These are phyloP conservation scores for Geotrichum histeridarum DNA, from an alignment of 1,139 yeast species.

Conservation along the genomic window DNA sequence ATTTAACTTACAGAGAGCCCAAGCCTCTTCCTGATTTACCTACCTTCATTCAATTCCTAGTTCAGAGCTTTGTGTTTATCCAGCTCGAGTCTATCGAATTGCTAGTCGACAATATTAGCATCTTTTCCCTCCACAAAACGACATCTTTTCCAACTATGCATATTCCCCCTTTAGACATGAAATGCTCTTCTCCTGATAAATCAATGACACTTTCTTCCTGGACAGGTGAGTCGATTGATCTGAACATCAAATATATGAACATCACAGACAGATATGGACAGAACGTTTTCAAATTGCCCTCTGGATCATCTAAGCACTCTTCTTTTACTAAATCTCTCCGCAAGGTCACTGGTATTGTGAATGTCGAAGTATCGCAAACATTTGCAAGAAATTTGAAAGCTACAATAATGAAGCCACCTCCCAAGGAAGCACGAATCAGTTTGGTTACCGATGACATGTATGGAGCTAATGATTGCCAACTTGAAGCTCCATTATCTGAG, in stretches of 20 bases:
- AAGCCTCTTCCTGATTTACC: conserved; percentile 34
- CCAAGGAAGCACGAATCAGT: conserved; percentile 36
- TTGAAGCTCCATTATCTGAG: conserved; percentile 35
- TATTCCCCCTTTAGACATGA: conserved; percentile 29
- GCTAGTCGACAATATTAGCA: conserved; percentile 31
- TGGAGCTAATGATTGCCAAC: conserved; percentile 32
- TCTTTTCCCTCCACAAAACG: conserved; percentile 32
- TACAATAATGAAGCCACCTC: conserved; percentile 43
- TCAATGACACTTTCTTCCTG: conserved; percentile 28
- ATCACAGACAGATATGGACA: conserved; percentile 34
- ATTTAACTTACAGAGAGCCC: conserved; percentile 36
- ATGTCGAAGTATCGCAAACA: conserved; percentile 31
- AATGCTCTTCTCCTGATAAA: conserved; percentile 29
- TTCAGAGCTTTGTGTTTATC: conserved; percentile 39
- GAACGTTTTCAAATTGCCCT: conserved; percentile 34
- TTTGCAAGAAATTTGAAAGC: conserved; percentile 38
- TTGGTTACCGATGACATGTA: conserved; percentile 32
- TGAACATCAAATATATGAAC: conserved; percentile 36
- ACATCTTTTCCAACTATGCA: conserved; percentile 27
- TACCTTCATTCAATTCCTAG: conserved; percentile 38
- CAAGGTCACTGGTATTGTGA: conserved; percentile 33
- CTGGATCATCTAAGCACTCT: conserved; percentile 32
- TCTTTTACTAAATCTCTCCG: conserved; percentile 34
- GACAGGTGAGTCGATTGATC: conserved; percentile 32
- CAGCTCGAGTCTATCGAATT: conserved; percentile 34